phyloP scores from a whole-genome alignment of 352 stramenopile species.

The Hyaloperonospora brassicae region DNA sequence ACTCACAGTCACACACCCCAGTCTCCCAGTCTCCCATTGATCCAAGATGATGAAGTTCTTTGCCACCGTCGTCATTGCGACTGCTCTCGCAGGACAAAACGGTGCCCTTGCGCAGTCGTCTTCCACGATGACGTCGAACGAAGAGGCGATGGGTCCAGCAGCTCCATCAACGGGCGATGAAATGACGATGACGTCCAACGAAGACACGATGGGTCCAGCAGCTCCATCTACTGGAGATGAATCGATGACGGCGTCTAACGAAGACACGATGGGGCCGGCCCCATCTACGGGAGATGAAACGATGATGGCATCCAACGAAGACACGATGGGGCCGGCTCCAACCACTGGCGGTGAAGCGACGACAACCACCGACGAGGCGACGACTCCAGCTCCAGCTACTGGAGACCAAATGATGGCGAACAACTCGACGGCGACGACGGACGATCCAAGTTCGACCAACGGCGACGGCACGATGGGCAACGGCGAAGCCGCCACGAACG shows the following conservation, averaged over 20 bases:
- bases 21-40: slow-evolving; percentile 3
- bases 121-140: neutral
- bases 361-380: neutral
- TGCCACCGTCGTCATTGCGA: slow-evolving; percentile 18
- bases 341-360: neutral
- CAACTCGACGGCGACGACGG: neutral
- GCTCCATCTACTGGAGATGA: too few relatives aligned
- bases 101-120: slow-evolving; percentile 4
- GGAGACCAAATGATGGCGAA: neutral
- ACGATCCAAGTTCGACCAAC: too few relatives aligned
- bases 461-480: neutral
- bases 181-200: neutral
- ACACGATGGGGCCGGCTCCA: neutral
- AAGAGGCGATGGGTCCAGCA: neutral
- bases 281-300: too few relatives aligned
- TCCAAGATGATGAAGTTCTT: slow-evolving; percentile 30
- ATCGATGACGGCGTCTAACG: too few relatives aligned
- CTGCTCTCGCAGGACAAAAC: slow-evolving; percentile 14
- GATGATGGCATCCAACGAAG: too few relatives aligned
- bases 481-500: neutral
- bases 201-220: too few relatives aligned
- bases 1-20: slow-evolving; percentile 20
- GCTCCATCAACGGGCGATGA: neutral
- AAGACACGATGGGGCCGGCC: too few relatives aligned
- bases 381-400: neutral